A percentile compares a stretch with the other conserved stretches of the same genome.
phyloP scores from a whole-genome alignment of 2,329 filamentous ascomycete species.

The Daldinia sp. region DNA sequence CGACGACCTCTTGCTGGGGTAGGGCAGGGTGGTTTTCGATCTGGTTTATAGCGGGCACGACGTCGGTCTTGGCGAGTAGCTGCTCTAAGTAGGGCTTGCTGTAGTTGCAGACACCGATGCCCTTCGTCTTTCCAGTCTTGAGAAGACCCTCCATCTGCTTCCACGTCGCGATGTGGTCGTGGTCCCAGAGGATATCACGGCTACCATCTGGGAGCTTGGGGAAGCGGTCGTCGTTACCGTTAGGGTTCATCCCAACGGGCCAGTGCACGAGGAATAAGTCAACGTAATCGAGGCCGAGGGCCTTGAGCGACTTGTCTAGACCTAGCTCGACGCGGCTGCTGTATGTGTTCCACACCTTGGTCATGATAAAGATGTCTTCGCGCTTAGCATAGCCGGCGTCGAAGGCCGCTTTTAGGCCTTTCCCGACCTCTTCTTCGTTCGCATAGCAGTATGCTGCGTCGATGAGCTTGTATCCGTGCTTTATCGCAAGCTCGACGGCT shows the following conservation, averaged over 20 bases:
- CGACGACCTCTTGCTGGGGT: slow-evolving; percentile 75
- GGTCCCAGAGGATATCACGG: slow-evolving; percentile 74
- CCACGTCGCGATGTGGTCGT: slow-evolving; percentile 80
- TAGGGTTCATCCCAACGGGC: slow-evolving; percentile 82
- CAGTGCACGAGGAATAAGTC: slow-evolving; percentile 87
- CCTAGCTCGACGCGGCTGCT: slow-evolving; percentile 73
- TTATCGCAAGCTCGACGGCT: slow-evolving; percentile 67
- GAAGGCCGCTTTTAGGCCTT: slow-evolving; percentile 78
- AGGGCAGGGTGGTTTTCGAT: slow-evolving; percentile 78
- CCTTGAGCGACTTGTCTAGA: slow-evolving; percentile 76
- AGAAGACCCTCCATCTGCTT: slow-evolving; percentile 76
- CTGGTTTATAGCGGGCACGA: slow-evolving; percentile 74
- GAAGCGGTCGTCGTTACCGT: slow-evolving; percentile 76
- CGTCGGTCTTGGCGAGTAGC: slow-evolving; percentile 58
- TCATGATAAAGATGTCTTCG: slow-evolving; percentile 83
- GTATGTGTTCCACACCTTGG: slow-evolving; percentile 87
- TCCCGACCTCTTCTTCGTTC: slow-evolving; percentile 84
- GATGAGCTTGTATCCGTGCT: slow-evolving; percentile 66
- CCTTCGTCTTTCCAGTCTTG: slow-evolving; percentile 63
- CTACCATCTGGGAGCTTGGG: slow-evolving; percentile 77
- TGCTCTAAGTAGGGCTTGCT: slow-evolving; percentile 64
- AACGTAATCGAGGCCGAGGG: slow-evolving; percentile 79
- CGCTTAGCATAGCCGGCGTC: slow-evolving; percentile 73
- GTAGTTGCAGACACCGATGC: slow-evolving; percentile 67
- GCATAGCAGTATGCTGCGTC: slow-evolving; percentile 80